phyloP scores from a whole-genome alignment of 768 basidiomycete species.

The Mycena polygramma region DNA sequence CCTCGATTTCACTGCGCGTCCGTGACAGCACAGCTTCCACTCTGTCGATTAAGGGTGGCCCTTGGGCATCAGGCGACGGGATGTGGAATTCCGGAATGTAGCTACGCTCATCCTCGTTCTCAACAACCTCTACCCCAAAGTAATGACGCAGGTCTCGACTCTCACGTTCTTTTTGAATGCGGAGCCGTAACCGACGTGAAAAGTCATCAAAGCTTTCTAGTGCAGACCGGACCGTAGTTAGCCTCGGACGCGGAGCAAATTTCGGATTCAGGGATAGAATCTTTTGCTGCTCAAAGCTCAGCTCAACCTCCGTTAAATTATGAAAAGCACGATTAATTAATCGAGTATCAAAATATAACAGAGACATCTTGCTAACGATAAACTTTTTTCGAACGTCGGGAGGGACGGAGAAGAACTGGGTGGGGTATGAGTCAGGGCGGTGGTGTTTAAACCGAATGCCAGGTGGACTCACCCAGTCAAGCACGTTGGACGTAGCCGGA shows the following conservation, averaged over 20 bases:
- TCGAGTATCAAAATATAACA: conserved; percentile 31
- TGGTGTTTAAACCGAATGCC: conserved; percentile 19
- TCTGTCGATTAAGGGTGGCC: conserved; percentile 9
- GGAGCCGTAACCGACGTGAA: conserved; percentile 13
- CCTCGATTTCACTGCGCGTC: conserved; percentile 8
- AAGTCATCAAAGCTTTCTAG: conserved; percentile 30
- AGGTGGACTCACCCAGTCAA: conserved; percentile 8
- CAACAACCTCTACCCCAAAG: conserved; percentile 1
- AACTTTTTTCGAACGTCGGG: conserved; percentile 14
- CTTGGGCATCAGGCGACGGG: conserved; percentile 25
- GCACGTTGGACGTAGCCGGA: too few relatives aligned
- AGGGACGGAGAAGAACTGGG: neutral
- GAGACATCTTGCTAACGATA: conserved; percentile 29
- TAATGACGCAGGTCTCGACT: neutral
- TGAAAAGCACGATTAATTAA: conserved; percentile 29
- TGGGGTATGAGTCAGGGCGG: conserved; percentile 30
- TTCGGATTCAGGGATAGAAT: conserved; percentile 32
- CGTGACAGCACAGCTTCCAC: conserved; percentile 18
- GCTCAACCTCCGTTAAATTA: conserved; percentile 28
- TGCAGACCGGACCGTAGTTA: conserved; percentile 17
- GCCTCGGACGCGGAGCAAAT: conserved; percentile 19
- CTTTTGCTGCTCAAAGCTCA: conserved; percentile 28
- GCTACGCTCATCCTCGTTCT: conserved; percentile 4
- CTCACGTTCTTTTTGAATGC: conserved; percentile 6
- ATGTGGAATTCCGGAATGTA: conserved; percentile 30